These are phyloP conservation scores for Cutaneotrichosporon sp. DNA, from an alignment of 1,284 basidiomycete species.

Conservation along the genomic window DNA sequence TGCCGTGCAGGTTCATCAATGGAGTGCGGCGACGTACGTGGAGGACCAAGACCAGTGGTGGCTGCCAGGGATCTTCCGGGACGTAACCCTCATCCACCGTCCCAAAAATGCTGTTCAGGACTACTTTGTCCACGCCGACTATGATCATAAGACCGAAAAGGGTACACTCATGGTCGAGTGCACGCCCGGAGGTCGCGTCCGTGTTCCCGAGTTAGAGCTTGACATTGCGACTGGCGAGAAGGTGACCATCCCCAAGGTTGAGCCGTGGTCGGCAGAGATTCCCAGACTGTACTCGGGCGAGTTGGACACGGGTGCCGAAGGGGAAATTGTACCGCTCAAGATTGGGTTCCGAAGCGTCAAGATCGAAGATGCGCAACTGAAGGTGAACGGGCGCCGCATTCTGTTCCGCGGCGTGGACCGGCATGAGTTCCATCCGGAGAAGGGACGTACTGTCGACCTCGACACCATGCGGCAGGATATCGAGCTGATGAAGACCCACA, in stretches of 20 bases:
- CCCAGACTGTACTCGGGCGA: slow-evolving; percentile 20
- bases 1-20: slow-evolving; percentile 20
- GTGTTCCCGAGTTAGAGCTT: slow-evolving; percentile 20
- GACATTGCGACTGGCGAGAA: slow-evolving; percentile 18
- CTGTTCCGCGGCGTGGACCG: slow-evolving; percentile 26
- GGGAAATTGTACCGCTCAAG: slow-evolving; percentile 15
- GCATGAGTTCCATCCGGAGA: slow-evolving; percentile 24
- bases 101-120: slow-evolving; percentile 16
- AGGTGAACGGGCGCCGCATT: slow-evolving; percentile 24
- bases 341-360: slow-evolving; percentile 25
- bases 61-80: slow-evolving; percentile 28
- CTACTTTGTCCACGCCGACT: slow-evolving; percentile 23
- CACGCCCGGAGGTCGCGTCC: slow-evolving; percentile 12
- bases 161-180: slow-evolving; percentile 25
- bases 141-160: slow-evolving; percentile 16
- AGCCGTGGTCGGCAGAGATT: slow-evolving; percentile 25
- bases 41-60: slow-evolving; percentile 35
- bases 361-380: slow-evolving; percentile 19
- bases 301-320: slow-evolving; percentile 5
- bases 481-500: slow-evolving; percentile 25
- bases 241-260: slow-evolving; percentile 9
- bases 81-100: slow-evolving; percentile 23
- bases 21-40: slow-evolving; percentile 20
- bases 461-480: slow-evolving; percentile 25
- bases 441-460: slow-evolving; percentile 15